phyloP scores from a whole-genome alignment of 2,329 filamentous ascomycete species.

The Fusarium continuum region DNA sequence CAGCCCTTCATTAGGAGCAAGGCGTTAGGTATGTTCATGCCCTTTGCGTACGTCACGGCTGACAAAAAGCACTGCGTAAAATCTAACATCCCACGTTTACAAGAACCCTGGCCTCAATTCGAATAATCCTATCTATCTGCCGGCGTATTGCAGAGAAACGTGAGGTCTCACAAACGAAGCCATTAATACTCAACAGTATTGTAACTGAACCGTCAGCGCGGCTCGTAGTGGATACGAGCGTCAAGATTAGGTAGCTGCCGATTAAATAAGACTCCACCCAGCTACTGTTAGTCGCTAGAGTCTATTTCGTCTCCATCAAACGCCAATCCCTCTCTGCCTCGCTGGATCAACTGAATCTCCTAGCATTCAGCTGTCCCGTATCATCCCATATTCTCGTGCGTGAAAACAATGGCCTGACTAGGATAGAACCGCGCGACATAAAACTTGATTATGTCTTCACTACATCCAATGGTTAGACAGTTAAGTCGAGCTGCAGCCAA shows the following conservation, averaged over 20 bases:
- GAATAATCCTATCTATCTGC: no score
- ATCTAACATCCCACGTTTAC: no score
- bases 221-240: slow-evolving; percentile 34
- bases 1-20: background rate
- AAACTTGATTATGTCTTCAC: background rate
- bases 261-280: slow-evolving; percentile 8
- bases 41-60: background rate
- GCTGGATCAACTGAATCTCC: no score
- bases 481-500: background rate
- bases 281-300: background rate
- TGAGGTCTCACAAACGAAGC: slow-evolving; percentile 1
- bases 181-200: background rate
- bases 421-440: background rate
- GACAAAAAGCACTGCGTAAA: no score
- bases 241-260: slow-evolving; percentile 15
- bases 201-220: slow-evolving; percentile 19
- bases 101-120: no score
- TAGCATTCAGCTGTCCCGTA: background rate
- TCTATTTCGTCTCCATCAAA: background rate
- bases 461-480: background rate
- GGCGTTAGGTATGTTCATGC: background rate
- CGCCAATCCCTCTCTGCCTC: background rate
- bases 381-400: background rate
- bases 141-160: no score
- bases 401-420: background rate